Evolutionary conservation across 2,329 filamentous ascomycete species (phyloP).

Genomic region (Aspergillus unguis): DNA sequence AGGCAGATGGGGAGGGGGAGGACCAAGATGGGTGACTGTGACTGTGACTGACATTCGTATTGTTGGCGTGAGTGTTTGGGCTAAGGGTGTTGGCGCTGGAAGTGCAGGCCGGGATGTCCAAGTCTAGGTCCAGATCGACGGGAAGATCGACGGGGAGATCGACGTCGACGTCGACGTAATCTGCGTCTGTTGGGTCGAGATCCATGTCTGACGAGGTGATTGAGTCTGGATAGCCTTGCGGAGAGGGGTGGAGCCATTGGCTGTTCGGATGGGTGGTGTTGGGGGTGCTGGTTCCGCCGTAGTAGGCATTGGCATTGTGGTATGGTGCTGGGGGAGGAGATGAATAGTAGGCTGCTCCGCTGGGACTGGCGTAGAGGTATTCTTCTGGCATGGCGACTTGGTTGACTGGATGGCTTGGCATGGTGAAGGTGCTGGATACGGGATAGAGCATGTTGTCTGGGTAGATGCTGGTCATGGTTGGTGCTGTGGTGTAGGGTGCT

Average conservation of each 20-base stretch:
- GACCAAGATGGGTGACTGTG: background rate
- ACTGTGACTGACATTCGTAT: background rate
- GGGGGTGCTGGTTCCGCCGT: background rate
- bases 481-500: constrained; percentile 1
- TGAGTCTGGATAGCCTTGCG: constrained; percentile 1
- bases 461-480: background rate
- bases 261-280: background rate
- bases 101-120: constrained; percentile 6
- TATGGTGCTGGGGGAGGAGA: background rate
- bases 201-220: constrained; percentile 5
- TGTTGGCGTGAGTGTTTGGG: background rate
- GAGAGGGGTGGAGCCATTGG: constrained; percentile 6
- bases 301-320: background rate
- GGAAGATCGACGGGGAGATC: background rate
- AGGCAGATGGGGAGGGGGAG: background rate
- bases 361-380: background rate
- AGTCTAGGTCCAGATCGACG: constrained; percentile 1
- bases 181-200: background rate
- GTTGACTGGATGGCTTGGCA: background rate
- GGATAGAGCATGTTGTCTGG: constrained; percentile 8
- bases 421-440: background rate
- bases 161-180: constrained; percentile 2
- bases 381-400: background rate
- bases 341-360: background rate
- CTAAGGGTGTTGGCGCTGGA: background rate